A percentile compares a stretch with the other conserved stretches of the same genome.
phyloP scores from a whole-genome alignment of 371 early-diverging fungal genomes.

The Smittium culicis region DNA sequence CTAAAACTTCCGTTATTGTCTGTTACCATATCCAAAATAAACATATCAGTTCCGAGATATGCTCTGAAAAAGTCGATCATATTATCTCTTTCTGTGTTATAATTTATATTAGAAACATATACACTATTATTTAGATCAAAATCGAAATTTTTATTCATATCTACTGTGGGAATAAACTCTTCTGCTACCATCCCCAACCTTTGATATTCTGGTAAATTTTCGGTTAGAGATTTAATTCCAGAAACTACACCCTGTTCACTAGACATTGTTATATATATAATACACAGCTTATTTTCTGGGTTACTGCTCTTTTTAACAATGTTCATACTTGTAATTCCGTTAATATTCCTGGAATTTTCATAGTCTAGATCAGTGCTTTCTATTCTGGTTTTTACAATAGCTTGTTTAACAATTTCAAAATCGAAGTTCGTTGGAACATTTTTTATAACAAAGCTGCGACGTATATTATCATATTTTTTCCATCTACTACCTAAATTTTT shows the following conservation, averaged over 20 bases:
- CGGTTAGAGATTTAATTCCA: not conserved
- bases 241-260: not conserved
- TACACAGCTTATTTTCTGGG: too few relatives aligned
- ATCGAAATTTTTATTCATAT: not conserved
- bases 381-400: not conserved
- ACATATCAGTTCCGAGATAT: not conserved
- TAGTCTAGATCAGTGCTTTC: not conserved
- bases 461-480: not conserved
- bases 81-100: not conserved
- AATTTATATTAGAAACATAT: not conserved
- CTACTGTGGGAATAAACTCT: not conserved
- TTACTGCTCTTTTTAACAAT: not conserved
- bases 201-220: not conserved
- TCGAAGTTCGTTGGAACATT: not conserved
- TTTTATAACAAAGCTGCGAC: not conserved
- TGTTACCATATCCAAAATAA: not conserved
- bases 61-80: not conserved
- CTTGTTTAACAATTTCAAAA: not conserved
- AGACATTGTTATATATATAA: not conserved
- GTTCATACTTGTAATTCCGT: not conserved
- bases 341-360: not conserved
- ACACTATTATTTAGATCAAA: not conserved
- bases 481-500: not conserved
- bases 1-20: not conserved
- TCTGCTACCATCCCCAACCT: not conserved